These are phyloP conservation scores for Neurospora sublineolata DNA, from an alignment of 495 filamentous ascomycete genomes.

Conservation along the genomic window DNA sequence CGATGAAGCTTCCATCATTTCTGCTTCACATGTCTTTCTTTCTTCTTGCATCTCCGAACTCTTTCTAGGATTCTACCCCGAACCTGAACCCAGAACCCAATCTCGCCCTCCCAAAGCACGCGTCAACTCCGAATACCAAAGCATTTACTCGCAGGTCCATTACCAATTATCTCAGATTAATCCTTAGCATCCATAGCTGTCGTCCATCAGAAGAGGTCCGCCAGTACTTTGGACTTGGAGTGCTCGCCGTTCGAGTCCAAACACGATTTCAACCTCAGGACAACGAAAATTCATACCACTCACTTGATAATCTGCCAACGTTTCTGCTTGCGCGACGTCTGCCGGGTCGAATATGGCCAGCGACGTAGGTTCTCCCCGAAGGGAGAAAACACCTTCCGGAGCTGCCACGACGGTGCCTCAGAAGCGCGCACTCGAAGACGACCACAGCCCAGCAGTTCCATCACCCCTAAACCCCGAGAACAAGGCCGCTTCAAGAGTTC, in stretches of 20 bases:
- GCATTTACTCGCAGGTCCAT: neutral
- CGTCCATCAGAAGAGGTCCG: neutral
- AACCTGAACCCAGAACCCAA: neutral
- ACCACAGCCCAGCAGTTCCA: slow-evolving; percentile 45
- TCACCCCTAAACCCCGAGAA: slow-evolving; percentile 53
- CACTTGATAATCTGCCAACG: neutral
- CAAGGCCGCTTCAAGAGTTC: slow-evolving; percentile 14
- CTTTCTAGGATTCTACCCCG: neutral
- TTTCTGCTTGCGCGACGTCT: neutral
- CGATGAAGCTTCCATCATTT: neutral
- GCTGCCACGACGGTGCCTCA: slow-evolving; percentile 42
- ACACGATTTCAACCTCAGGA: neutral
- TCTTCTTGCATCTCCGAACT: neutral
- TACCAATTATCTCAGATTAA: neutral
- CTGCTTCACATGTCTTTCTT: neutral
- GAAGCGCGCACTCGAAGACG: slow-evolving; percentile 44
- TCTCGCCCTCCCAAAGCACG: neutral
- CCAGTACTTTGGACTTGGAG: neutral
- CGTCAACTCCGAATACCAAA: neutral
- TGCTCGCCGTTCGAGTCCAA: neutral
- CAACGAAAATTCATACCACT: neutral
- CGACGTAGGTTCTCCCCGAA: slow-evolving; percentile 23
- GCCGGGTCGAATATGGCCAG: slow-evolving; percentile 23
- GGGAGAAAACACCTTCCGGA: slow-evolving; percentile 31
- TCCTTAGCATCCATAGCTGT: neutral